Conservation (phyloP, 140 eudicot species). For the Anethum foeniculum region DNA sequence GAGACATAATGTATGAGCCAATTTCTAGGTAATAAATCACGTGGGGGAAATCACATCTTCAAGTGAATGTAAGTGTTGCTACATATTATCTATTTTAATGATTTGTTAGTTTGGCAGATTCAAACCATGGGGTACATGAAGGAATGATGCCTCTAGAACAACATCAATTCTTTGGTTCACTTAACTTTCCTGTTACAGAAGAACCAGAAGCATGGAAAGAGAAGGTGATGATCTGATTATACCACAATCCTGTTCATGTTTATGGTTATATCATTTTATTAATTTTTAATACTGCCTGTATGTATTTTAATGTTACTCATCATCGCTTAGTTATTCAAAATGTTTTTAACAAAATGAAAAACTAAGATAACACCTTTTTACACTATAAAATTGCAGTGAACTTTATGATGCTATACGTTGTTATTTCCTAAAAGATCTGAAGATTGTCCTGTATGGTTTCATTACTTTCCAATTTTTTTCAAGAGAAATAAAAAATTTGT, state of each 20-base stretch:
- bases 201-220: conserved; percentile 80
- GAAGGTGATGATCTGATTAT: conserved; percentile 35
- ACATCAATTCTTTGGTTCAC: conserved; percentile 42
- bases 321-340: not conserved
- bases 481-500: not conserved
- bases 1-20: conserved; percentile 67
- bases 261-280: not conserved
- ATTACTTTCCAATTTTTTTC: not conserved
- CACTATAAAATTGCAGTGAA: not conserved
- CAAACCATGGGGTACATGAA: conserved; percentile 61
- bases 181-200: conserved; percentile 62
- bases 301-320: not conserved
- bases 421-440: not conserved
- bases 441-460: not conserved
- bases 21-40: conserved; percentile 39
- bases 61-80: not conserved
- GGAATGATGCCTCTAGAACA: conserved; percentile 50
- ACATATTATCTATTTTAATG: not conserved
- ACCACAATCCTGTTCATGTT: not conserved
- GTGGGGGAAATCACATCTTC: not conserved
- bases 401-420: not conserved
- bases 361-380: not conserved
- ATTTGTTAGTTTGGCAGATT: conserved; percentile 48
- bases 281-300: too few species aligned
- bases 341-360: not conserved